phyloP scores from a whole-genome alignment of 192 early-diverging fungal species.

The Coemansia sp. region DNA sequence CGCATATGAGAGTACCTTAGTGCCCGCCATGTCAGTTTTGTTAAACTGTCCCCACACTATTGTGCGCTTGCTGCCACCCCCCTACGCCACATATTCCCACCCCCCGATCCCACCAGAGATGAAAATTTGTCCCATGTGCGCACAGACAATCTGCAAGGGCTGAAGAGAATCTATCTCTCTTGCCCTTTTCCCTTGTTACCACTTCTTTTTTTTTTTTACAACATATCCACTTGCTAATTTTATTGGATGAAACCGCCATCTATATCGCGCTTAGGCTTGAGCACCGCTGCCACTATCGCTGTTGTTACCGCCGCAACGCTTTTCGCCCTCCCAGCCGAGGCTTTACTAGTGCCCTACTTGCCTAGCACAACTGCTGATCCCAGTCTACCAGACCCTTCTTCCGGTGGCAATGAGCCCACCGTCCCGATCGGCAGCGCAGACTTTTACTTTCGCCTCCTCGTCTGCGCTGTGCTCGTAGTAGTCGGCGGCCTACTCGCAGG shows the following conservation, averaged over 20 bases:
- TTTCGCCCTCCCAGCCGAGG: not conserved
- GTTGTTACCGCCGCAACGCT: not conserved
- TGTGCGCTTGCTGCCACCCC: not conserved
- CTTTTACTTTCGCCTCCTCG: constrained; percentile 55
- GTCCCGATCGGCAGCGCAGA: constrained; percentile 20
- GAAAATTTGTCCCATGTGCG: not conserved
- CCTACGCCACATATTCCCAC: not conserved
- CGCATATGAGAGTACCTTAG: constrained; percentile 4
- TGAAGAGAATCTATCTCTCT: not conserved
- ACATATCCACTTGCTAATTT: not conserved
- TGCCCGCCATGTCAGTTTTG: not conserved
- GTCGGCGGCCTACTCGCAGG: constrained; percentile 82
- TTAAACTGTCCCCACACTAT: not conserved
- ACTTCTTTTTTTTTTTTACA: not conserved
- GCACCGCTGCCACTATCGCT: not conserved
- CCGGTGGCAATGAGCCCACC: not conserved
- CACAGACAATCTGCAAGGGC: constrained; percentile 2
- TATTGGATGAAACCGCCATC: constrained; percentile 1
- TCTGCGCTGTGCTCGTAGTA: constrained; percentile 68
- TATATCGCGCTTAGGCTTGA: not conserved
- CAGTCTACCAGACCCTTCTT: not conserved
- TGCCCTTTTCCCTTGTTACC: not conserved
- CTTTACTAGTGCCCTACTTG: not conserved
- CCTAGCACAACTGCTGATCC: not conserved
- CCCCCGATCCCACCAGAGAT: constrained; percentile 1